Base-by-base conservation (phyloP, 768 basidiomycete genomes). In the Lyophyllum semitale region DNA sequence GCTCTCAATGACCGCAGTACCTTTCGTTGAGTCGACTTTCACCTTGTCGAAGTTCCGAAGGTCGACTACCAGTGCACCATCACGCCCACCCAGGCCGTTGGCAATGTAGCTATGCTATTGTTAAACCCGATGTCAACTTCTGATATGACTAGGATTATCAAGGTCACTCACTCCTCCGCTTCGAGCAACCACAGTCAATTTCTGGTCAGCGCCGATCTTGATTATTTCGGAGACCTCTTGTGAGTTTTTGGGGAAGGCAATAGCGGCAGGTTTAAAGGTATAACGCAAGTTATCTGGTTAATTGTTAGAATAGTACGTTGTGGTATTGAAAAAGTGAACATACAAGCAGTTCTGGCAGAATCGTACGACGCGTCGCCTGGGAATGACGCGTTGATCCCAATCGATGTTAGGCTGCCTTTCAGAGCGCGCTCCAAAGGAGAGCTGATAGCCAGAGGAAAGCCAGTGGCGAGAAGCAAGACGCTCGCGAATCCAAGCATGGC, bases 31-130 rank as follows among this genome's bases (percentile, higher is more conserved):
- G 49, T 76, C 67, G 12, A 82, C 65, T 0, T 67, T 61, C 27
- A 84, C 71, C 9, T 66, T 57, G 18, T 73, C 72, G 58, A 83
- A 68, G 33, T 74, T 71, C 48, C 63, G 66, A 44, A 83, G 52
- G 61, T 84, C 81, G 41, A 83, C 55, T 8, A 84, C 77, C 8
- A 83, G 63, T 1, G 68, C 68, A 18, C 75, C 76, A 54, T 78
- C 68, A 48, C 65, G 70, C 1, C 79, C 79, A 3, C 79, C 79
- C 5, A 82, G 68, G 0, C 77, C 75, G 57, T 76, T 80, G 0
- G 78, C 78, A 12, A 78, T 76, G 58, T 83, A 83, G 43, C 76
- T 78, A 57, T 83, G 81, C 75, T 79, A 46, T 25, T 3, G 32
- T 29, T 22, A 15, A 11, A 26, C 40, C 13, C 12, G 4, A 3